A percentile compares a stretch with the other conserved stretches of the same genome.
Evolutionary conservation across 192 early-diverging fungal species (phyloP).

Genomic region (Dissophora globulifera): DNA sequence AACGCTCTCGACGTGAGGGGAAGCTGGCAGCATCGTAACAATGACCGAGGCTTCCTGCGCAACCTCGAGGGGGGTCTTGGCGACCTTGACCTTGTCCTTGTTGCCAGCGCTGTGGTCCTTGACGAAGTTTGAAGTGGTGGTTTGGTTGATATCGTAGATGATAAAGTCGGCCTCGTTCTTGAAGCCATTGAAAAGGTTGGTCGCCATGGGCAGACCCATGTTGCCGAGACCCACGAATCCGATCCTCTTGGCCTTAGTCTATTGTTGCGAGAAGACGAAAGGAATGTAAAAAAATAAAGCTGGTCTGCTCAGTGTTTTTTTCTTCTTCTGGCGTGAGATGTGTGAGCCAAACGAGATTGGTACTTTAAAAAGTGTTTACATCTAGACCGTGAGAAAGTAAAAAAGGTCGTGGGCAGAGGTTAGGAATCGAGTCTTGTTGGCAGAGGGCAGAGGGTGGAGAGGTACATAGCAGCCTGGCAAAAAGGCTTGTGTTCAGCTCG

Average conservation of each 20-base stretch:
- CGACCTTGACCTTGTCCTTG: constrained; percentile 60
- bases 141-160: constrained; percentile 77
- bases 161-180: constrained; percentile 69
- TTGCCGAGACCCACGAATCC: constrained; percentile 95
- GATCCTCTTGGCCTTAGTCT: constrained; percentile 61
- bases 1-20: constrained; percentile 80
- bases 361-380: constrained; percentile 11
- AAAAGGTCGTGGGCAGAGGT: background rate
- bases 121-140: constrained; percentile 65
- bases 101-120: constrained; percentile 51
- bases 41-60: constrained; percentile 78
- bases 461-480: too few relatives aligned
- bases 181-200: constrained; percentile 71
- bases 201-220: constrained; percentile 94
- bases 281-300: background rate
- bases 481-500: too few relatives aligned
- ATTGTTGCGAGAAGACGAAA: background rate
- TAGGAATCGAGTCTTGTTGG: background rate
- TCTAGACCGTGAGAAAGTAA: constrained; percentile 1
- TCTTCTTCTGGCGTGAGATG: too few relatives aligned
- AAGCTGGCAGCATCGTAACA: constrained; percentile 93
- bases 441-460: background rate
- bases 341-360: too few relatives aligned
- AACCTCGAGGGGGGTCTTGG: constrained; percentile 74
- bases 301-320: background rate